phyloP scores from a whole-genome alignment of 768 basidiomycete species.

The Agaricus sinodeliciosus region DNA sequence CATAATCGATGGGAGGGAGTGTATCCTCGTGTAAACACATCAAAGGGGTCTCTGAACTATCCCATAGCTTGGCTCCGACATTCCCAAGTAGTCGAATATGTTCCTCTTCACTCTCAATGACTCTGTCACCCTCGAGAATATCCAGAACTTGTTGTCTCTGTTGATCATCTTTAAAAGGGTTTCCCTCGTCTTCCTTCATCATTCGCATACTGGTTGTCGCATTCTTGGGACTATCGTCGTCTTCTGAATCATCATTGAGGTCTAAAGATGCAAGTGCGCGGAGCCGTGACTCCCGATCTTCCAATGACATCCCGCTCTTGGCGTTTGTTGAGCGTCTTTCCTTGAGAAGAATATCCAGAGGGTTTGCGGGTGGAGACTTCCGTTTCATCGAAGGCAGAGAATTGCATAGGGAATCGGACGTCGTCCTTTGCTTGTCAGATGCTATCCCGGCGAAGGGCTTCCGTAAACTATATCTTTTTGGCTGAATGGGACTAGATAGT shows the following conservation, averaged over 20 bases:
- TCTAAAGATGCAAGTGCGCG: constrained; percentile 21
- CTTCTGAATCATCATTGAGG: constrained; percentile 10
- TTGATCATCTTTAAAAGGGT: constrained; percentile 7
- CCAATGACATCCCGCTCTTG: constrained; percentile 32
- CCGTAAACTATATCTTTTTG: constrained; percentile 3
- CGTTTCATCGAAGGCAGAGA: background rate
- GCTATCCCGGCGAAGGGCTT: background rate
- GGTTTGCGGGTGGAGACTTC: constrained; percentile 27
- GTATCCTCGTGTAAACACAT: background rate
- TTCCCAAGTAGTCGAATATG: constrained; percentile 5
- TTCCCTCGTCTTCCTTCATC: background rate
- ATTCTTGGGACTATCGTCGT: background rate
- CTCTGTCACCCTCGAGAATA: constrained; percentile 12
- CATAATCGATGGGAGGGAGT: background rate
- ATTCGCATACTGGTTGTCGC: background rate
- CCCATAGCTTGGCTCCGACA: constrained; percentile 1
- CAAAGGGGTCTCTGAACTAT: background rate
- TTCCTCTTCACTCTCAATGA: constrained; percentile 25
- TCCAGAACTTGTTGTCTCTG: constrained; percentile 4
- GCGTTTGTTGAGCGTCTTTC: constrained; percentile 44
- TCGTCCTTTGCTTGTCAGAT: background rate
- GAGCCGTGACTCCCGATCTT: constrained; percentile 35
- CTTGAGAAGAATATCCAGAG: constrained; percentile 47
- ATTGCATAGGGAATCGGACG: background rate
- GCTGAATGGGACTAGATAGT: background rate